These are phyloP conservation scores for Teratosphaeria gauchensis DNA, from an alignment of 2,329 filamentous ascomycete genomes.

Conservation along the genomic window DNA sequence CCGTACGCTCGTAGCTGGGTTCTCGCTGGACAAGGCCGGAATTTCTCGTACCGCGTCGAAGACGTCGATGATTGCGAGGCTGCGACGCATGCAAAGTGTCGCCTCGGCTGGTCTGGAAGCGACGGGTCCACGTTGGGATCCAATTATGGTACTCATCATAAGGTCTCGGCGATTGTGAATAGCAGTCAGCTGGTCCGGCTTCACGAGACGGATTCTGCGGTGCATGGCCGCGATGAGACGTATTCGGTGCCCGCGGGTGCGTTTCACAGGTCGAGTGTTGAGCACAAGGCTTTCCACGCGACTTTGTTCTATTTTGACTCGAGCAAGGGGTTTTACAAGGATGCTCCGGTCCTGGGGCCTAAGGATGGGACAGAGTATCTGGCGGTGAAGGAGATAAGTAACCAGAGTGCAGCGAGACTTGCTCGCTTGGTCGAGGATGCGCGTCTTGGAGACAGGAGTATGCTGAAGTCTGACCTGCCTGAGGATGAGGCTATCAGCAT, in stretches of 20 bases:
- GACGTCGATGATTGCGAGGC: not conserved
- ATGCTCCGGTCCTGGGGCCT: not conserved
- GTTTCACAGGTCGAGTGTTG: not conserved
- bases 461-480: not conserved
- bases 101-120: not conserved
- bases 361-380: not conserved
- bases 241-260: not conserved
- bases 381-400: not conserved
- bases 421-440: not conserved
- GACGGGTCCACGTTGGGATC: not conserved
- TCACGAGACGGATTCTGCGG: not conserved
- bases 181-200: not conserved
- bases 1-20: not conserved
- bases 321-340: not conserved
- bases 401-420: not conserved
- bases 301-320: not conserved
- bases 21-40: not conserved
- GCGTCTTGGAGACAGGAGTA: not conserved
- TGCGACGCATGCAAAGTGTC: not conserved
- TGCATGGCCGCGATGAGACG: not conserved
- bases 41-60: not conserved
- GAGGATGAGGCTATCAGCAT: not conserved
- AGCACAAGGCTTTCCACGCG: not conserved
- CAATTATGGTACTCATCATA: not conserved
- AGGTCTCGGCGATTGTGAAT: not conserved